These are phyloP conservation scores for Vanilla planifolia DNA, from an alignment of 106 monocot species.

Conservation along the genomic window DNA sequence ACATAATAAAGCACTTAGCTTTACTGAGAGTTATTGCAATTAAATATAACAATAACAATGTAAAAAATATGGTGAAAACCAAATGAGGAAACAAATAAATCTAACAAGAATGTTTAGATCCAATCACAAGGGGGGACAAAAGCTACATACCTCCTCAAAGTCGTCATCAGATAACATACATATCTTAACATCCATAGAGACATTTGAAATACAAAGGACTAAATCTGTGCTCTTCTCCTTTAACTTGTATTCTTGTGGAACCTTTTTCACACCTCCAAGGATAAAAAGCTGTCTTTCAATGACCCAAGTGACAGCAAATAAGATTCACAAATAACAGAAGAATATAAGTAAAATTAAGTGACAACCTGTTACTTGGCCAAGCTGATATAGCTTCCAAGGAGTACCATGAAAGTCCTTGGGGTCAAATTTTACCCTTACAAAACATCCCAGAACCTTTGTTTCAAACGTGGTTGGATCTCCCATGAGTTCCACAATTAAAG, in stretches of 20 bases:
- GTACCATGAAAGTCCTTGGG: slow-evolving; percentile 34
- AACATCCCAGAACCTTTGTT: slow-evolving; percentile 66
- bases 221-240: slow-evolving; percentile 46
- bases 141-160: slow-evolving; percentile 56
- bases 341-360: not conserved
- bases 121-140: not conserved
- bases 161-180: slow-evolving; percentile 74
- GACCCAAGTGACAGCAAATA: not conserved
- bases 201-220: slow-evolving; percentile 50
- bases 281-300: not conserved
- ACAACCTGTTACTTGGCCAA: slow-evolving; percentile 66
- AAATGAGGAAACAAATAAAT: not conserved
- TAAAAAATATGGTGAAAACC: not conserved
- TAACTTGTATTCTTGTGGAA: slow-evolving; percentile 37
- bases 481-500: slow-evolving; percentile 54
- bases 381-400: slow-evolving; percentile 36
- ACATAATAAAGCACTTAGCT: not conserved
- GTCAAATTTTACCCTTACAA: slow-evolving; percentile 76
- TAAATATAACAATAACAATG: not conserved
- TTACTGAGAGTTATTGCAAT: not conserved
- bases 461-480: slow-evolving; percentile 54
- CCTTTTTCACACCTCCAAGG: slow-evolving; percentile 49
- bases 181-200: slow-evolving; percentile 53
- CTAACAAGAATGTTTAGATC: not conserved
- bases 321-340: not conserved